Base-by-base conservation (phyloP, 2,329 filamentous ascomycete species). In the Fusarium gaditjirri region DNA sequence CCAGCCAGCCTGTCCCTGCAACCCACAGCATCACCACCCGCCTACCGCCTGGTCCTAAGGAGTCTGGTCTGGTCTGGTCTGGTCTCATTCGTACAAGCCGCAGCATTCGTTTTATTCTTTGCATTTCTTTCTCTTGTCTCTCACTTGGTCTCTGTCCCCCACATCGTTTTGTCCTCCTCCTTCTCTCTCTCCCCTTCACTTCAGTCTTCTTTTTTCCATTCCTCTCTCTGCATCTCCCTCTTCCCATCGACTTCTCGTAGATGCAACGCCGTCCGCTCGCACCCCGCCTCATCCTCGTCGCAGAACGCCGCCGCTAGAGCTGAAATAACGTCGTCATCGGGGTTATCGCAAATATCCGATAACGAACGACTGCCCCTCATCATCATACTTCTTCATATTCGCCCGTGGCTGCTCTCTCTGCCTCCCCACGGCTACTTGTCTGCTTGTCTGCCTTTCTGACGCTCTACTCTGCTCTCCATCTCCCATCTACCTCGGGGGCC, bases 341-440 rank as follows among this genome's bases (percentile, higher is more conserved):
- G 72, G 74, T 75, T 77, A 76, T 77, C 75, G 73, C 73, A 72
- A 36, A 65, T 65, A 69, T 54, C 73, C 70, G 75, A 77, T 74
- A 77, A 75, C 73, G 66, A 76, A 72, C 64, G 58, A 76, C 53
- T 70, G 68, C 75, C 75, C 75, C 76, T 75, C 74, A 70, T 71
- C 63, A 54, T 61, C 62, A 53, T 46, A 63, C 42, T 71, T 58
- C 63, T 68, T 67, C 58, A 64, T 50, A 58, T 50, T 57, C 65
- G 50, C 10, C 36, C 49, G 50, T 68, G 54, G 65, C 49, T 59
- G 42, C 47, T 63, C 44, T 65, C 38, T 54, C 44, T 64, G 52
- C 59, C 42, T 63, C 56, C 55, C 57, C 38, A 35, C 68, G 38
- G 58, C 57, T 64, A 57, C 47, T 65, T 58, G 57, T 38, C 42